Percentiles rank a stretch among this genome's conserved stretches.
phyloP scores from a whole-genome alignment of 768 basidiomycete species.

The Amyloporia xantha region DNA sequence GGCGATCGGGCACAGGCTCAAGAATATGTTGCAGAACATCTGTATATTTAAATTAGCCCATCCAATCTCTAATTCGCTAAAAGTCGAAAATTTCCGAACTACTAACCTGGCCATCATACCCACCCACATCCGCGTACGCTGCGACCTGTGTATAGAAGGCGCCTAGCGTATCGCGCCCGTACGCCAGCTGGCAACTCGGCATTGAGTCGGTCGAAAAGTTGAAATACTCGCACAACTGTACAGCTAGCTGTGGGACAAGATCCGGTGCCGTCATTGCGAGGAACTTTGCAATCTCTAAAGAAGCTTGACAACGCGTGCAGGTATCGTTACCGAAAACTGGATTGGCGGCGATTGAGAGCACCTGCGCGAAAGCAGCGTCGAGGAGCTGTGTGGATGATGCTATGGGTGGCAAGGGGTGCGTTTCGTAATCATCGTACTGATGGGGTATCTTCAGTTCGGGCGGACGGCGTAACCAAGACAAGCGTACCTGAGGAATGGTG shows the following conservation, averaged over 20 bases:
- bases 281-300: slow-evolving; percentile 59
- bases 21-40: slow-evolving; percentile 55
- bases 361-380: slow-evolving; percentile 46
- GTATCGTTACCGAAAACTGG: slow-evolving; percentile 45
- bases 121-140: slow-evolving; percentile 63
- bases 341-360: slow-evolving; percentile 48
- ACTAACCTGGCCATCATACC: slow-evolving; percentile 65
- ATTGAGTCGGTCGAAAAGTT: slow-evolving; percentile 34
- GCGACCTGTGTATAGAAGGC: slow-evolving; percentile 64
- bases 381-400: slow-evolving; percentile 42
- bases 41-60: slow-evolving; percentile 21
- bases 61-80: slow-evolving; percentile 52
- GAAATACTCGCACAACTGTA: slow-evolving; percentile 54
- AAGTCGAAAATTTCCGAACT: slow-evolving; percentile 38
- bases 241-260: slow-evolving; percentile 48
- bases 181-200: slow-evolving; percentile 49
- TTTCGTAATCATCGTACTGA: slow-evolving; percentile 52
- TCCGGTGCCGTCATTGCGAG: slow-evolving; percentile 57
- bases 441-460: too few relatives aligned
- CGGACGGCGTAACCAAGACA: slow-evolving; percentile 1
- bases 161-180: slow-evolving; percentile 43
- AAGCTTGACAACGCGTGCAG: slow-evolving; percentile 56
- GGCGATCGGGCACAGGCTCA: slow-evolving; percentile 48
- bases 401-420: slow-evolving; percentile 56
- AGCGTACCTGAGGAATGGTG: slow-evolving; percentile 41